Percentiles rank a stretch among this genome's conserved stretches.
phyloP scores from a whole-genome alignment of 345 rosid genomes.

The Acer yangbiense region DNA sequence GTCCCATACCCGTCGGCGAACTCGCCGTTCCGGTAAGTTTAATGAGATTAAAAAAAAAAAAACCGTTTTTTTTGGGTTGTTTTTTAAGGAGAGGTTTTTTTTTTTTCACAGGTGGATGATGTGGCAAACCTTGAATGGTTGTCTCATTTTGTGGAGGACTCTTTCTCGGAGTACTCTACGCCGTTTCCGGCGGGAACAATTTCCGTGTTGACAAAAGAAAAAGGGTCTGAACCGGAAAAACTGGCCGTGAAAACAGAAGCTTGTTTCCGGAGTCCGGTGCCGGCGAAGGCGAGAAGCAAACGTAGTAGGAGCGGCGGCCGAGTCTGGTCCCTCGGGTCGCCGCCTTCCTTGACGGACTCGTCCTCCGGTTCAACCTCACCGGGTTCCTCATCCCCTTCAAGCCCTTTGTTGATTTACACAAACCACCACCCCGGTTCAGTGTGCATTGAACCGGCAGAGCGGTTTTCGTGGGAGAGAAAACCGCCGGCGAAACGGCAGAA shows the following conservation, averaged over 20 bases:
- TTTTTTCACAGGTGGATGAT: constrained; percentile 62
- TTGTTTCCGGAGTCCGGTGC: constrained; percentile 51
- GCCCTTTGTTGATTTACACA: constrained; percentile 30
- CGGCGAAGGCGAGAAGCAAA: constrained; percentile 84
- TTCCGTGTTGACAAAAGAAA: constrained; percentile 30
- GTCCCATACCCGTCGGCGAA: constrained; percentile 51
- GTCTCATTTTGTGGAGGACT: constrained; percentile 85
- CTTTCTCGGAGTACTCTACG: constrained; percentile 59
- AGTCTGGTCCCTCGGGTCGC: constrained; percentile 62
- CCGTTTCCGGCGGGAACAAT: constrained; percentile 41
- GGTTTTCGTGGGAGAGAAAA: constrained; percentile 16
- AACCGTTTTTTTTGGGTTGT: background rate
- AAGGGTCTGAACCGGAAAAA: constrained; percentile 28
- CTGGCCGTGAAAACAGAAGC: constrained; percentile 14
- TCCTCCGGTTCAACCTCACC: constrained; percentile 52
- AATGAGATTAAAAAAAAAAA: background rate
- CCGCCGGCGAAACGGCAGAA: constrained; percentile 39
- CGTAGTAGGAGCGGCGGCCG: constrained; percentile 59
- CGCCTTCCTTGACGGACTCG: constrained; percentile 51
- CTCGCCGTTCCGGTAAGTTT: constrained; percentile 63
- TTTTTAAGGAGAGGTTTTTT: constrained; percentile 19
- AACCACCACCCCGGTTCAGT: constrained; percentile 17
- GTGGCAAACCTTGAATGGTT: constrained; percentile 79
- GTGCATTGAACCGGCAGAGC: constrained; percentile 25
- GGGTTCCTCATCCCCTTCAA: constrained; percentile 32